These are phyloP conservation scores for Chiua sp. DNA, from an alignment of 1,284 basidiomycete genomes.

Conservation along the genomic window DNA sequence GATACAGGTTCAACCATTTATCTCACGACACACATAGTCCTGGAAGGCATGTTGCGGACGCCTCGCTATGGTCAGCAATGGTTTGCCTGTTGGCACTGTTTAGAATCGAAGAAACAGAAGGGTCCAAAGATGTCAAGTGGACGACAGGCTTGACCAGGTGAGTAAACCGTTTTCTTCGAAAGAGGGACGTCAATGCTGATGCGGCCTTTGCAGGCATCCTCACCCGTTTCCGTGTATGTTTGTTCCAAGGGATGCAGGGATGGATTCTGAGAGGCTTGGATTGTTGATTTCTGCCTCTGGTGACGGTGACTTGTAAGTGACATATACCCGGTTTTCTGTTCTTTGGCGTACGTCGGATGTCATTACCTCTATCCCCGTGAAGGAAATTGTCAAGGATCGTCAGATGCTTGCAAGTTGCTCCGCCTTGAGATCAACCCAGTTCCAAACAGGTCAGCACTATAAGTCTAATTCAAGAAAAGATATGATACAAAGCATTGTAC, in stretches of 20 bases:
- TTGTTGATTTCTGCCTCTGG: conserved; percentile 12
- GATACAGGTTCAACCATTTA: background rate
- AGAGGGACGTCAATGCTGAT: background rate
- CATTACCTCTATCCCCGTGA: too few relatives aligned
- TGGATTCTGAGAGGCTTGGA: conserved; percentile 19
- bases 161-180: background rate
- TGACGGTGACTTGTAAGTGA: background rate
- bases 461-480: too few relatives aligned
- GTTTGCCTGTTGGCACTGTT: conserved; percentile 22
- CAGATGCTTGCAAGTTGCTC: too few relatives aligned
- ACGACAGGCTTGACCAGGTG: conserved; percentile 16
- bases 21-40: conserved; percentile 11
- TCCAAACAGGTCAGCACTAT: too few relatives aligned
- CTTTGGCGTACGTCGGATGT: too few relatives aligned
- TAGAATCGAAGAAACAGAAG: conserved; percentile 17
- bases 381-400: too few relatives aligned
- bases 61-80: conserved; percentile 32
- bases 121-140: conserved; percentile 20
- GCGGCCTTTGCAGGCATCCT: conserved; percentile 11
- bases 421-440: too few relatives aligned
- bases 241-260: conserved; percentile 16
- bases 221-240: conserved; percentile 25
- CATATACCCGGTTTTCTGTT: too few relatives aligned
- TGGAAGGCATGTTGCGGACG: conserved; percentile 29
- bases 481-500: too few relatives aligned